A percentile compares a stretch with the other conserved stretches of the same genome.
Conservation (phyloP, 306 rosid genomes). For the Lathyrus sativus region DNA sequence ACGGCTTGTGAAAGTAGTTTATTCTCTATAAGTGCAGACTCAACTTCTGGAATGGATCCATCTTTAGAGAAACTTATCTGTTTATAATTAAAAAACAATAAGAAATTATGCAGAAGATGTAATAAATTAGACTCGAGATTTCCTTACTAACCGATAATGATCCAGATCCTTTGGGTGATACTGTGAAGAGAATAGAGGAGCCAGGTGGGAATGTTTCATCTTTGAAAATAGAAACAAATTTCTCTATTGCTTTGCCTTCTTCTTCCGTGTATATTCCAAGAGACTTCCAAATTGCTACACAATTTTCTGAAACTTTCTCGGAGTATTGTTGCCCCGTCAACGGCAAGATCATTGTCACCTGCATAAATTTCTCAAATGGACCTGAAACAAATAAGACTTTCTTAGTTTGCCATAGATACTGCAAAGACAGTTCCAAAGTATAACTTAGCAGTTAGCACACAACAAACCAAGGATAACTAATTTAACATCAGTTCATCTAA, state of each 20-base stretch:
- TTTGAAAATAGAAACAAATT: constrained; percentile 63
- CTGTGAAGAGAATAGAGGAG: constrained; percentile 74
- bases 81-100: constrained; percentile 1
- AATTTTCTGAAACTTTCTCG: constrained; percentile 72
- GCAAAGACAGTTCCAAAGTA: not conserved
- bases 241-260: constrained; percentile 70
- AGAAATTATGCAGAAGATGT: not conserved
- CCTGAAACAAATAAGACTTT: constrained; percentile 22
- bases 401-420: not conserved
- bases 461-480: not conserved
- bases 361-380: constrained; percentile 48
- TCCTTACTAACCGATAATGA: constrained; percentile 56
- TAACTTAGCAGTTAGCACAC: not conserved
- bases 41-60: constrained; percentile 53
- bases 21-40: constrained; percentile 53
- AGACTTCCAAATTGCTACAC: constrained; percentile 68
- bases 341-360: constrained; percentile 68
- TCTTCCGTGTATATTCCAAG: constrained; percentile 66
- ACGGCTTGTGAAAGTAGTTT: constrained; percentile 68
- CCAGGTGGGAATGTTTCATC: constrained; percentile 66
- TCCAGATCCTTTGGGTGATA: constrained; percentile 59
- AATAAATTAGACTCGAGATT: not conserved
- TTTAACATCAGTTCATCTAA: not conserved
- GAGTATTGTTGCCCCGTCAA: constrained; percentile 76
- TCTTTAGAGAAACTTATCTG: constrained; percentile 79